Percentiles rank a stretch among this genome's conserved stretches.
Conservation (phyloP, 768 basidiomycete species). For the Tricholoma flavovirens region DNA sequence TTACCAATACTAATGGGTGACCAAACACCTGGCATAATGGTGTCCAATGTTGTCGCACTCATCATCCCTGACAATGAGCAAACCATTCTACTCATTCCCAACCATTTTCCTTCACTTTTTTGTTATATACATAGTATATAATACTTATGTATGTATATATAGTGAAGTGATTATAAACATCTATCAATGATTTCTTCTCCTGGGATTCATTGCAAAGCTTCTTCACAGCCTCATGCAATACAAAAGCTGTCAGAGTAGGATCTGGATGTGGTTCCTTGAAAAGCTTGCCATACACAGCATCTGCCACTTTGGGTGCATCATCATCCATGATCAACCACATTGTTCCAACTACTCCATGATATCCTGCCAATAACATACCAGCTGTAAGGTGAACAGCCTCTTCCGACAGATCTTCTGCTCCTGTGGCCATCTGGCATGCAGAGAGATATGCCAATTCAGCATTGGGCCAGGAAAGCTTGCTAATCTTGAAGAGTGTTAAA, state of each 20-base stretch:
- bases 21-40: too few relatives aligned
- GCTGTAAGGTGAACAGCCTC: slow-evolving; percentile 31
- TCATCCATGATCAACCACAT: slow-evolving; percentile 38
- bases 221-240: slow-evolving; percentile 19
- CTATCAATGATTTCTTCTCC: neutral
- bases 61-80: too few relatives aligned
- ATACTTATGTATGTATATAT: neutral
- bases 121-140: too few relatives aligned
- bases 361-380: slow-evolving; percentile 30
- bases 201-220: slow-evolving; percentile 7
- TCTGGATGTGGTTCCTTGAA: slow-evolving; percentile 6
- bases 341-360: slow-evolving; percentile 31
- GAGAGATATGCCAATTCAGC: slow-evolving; percentile 35
- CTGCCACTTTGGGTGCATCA: slow-evolving; percentile 26
- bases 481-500: slow-evolving; percentile 18
- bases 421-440: slow-evolving; percentile 37
- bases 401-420: slow-evolving; percentile 19
- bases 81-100: too few relatives aligned
- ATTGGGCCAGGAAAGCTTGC: slow-evolving; percentile 12
- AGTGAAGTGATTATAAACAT: too few relatives aligned
- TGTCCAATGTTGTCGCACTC: too few relatives aligned
- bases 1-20: too few relatives aligned
- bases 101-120: too few relatives aligned
- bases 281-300: slow-evolving; percentile 25
- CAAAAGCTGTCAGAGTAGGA: slow-evolving; percentile 16